Conservation (phyloP, 306 rosid genomes). For the Rosa rugosa region DNA sequence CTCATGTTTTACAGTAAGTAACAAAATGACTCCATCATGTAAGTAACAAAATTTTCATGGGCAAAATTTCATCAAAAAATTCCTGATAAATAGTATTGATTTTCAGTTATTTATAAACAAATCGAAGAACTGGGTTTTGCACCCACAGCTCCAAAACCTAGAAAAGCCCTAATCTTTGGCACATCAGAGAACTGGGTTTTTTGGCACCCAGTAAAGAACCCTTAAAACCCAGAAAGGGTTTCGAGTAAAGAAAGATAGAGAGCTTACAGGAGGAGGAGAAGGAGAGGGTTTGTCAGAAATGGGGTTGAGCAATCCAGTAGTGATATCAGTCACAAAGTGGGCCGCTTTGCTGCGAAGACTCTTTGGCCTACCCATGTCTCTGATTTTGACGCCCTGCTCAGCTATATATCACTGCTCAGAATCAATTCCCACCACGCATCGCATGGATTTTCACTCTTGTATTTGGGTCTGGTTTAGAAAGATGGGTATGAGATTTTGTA, state of each 20-base stretch:
- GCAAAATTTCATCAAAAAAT: too few species aligned
- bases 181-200: neutral
- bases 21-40: neutral
- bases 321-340: slow-evolving; percentile 74
- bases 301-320: slow-evolving; percentile 83
- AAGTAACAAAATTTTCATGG: too few species aligned
- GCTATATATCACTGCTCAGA: neutral
- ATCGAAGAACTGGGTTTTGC: neutral
- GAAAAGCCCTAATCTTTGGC: neutral
- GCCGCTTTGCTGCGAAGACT: slow-evolving; percentile 77
- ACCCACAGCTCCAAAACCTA: neutral
- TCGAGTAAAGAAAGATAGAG: slow-evolving; percentile 11
- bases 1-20: neutral
- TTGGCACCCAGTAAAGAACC: too few species aligned
- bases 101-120: neutral
- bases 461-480: neutral
- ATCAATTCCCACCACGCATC: neutral
- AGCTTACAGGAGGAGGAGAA: slow-evolving; percentile 52
- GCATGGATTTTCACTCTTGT: neutral
- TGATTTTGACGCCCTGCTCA: neutral
- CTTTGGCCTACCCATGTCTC: slow-evolving; percentile 63
- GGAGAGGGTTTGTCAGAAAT: slow-evolving; percentile 71
- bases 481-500: neutral
- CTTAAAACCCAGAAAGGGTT: slow-evolving; percentile 17
- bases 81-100: neutral